These are phyloP conservation scores for Senna tora DNA, from an alignment of 306 rosid genomes.

Conservation along the genomic window DNA sequence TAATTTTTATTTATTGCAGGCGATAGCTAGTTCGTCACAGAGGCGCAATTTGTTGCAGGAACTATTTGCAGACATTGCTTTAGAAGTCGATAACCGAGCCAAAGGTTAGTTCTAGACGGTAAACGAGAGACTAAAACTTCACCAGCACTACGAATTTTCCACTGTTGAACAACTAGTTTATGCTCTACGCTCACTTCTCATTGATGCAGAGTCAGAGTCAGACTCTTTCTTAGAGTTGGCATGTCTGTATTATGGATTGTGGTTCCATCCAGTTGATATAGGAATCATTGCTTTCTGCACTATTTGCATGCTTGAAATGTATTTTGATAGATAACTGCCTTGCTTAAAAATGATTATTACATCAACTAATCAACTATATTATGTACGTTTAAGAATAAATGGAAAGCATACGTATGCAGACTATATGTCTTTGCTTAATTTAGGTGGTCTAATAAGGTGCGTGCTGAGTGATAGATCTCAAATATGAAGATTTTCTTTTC, in stretches of 20 bases:
- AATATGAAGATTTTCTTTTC: not conserved
- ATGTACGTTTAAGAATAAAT: slow-evolving; percentile 17
- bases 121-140: not conserved
- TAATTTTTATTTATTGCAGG: slow-evolving; percentile 67
- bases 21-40: slow-evolving; percentile 75
- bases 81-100: slow-evolving; percentile 92
- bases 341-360: slow-evolving; percentile 20
- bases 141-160: not conserved
- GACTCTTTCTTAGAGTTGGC: not conserved
- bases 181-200: not conserved
- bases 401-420: slow-evolving; percentile 10
- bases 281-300: slow-evolving; percentile 12
- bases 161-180: slow-evolving; percentile 3
- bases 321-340: not conserved
- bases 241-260: slow-evolving; percentile 14
- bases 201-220: not conserved
- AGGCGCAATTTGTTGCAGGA: slow-evolving; percentile 92
- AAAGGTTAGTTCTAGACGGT: slow-evolving; percentile 59
- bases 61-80: slow-evolving; percentile 89
- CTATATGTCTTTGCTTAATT: not conserved
- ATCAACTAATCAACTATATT: not conserved
- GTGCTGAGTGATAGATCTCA: not conserved
- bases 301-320: slow-evolving; percentile 25
- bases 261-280: slow-evolving; percentile 1
- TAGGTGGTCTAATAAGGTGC: slow-evolving; percentile 11